These are phyloP conservation scores for Penicillium maclennaniae DNA, from an alignment of 495 filamentous ascomycete species.

Conservation along the genomic window DNA sequence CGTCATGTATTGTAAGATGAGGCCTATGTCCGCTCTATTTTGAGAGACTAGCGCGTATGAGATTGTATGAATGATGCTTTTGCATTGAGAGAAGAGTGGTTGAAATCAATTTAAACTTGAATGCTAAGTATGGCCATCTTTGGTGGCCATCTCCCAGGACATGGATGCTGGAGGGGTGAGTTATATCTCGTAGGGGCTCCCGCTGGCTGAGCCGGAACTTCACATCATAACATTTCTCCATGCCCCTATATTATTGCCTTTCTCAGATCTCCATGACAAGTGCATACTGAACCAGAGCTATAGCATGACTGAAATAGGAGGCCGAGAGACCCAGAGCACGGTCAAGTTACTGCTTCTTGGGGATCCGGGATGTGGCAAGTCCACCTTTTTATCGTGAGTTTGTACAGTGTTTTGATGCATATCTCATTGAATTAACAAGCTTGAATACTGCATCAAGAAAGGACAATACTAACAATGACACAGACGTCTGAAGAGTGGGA, in stretches of 20 bases:
- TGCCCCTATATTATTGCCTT: background rate
- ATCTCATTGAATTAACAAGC: background rate
- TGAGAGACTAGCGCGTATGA: background rate
- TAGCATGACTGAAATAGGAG: conserved; percentile 11
- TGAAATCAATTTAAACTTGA: too few species aligned
- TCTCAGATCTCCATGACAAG: background rate
- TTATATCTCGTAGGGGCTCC: conserved; percentile 4
- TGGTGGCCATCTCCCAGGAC: background rate
- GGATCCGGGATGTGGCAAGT: conserved; percentile 77
- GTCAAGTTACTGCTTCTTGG: conserved; percentile 76
- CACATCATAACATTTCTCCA: background rate
- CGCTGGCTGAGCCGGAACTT: background rate
- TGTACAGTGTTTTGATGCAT: background rate
- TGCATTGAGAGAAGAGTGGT: background rate
- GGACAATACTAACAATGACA: background rate
- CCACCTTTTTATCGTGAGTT: conserved; percentile 83
- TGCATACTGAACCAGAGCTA: background rate
- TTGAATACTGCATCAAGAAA: background rate
- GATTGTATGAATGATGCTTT: background rate
- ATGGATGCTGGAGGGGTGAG: background rate
- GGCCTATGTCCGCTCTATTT: background rate
- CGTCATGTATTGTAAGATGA: conserved; percentile 2
- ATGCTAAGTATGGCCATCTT: too few species aligned
- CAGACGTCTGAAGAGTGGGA: conserved; percentile 30
- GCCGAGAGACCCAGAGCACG: conserved; percentile 27